Conservation (phyloP, 1,139 yeast species). For the Yamadazyma diddensiae region DNA sequence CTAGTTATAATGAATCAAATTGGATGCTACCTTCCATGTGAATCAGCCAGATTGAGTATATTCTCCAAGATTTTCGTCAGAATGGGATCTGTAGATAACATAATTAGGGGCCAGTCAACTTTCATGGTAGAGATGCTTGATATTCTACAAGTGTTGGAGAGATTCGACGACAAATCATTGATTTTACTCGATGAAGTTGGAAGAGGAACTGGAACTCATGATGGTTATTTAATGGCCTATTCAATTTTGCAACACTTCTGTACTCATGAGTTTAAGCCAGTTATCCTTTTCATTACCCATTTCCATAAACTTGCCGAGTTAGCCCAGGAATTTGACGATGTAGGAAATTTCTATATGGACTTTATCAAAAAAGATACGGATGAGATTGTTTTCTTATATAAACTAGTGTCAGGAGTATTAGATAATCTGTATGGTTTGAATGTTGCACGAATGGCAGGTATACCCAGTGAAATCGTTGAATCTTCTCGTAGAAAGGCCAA, state of each 20-base stretch:
- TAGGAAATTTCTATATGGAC: slow-evolving; percentile 75
- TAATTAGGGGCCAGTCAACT: slow-evolving; percentile 67
- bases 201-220: slow-evolving; percentile 82
- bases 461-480: slow-evolving; percentile 49
- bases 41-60: slow-evolving; percentile 49
- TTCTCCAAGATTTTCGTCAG: slow-evolving; percentile 56
- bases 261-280: slow-evolving; percentile 41
- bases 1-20: slow-evolving; percentile 86
- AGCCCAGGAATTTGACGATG: slow-evolving; percentile 36
- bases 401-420: slow-evolving; percentile 56
- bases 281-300: slow-evolving; percentile 82
- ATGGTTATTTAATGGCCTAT: slow-evolving; percentile 86
- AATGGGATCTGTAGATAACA: slow-evolving; percentile 76
- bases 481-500: slow-evolving; percentile 50
- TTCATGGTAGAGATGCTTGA: slow-evolving; percentile 75
- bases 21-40: slow-evolving; percentile 82
- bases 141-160: slow-evolving; percentile 52
- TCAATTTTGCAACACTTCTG: slow-evolving; percentile 68
- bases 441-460: slow-evolving; percentile 70
- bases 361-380: slow-evolving; percentile 46
- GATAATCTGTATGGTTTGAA: slow-evolving; percentile 73
- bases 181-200: slow-evolving; percentile 86
- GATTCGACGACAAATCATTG: slow-evolving; percentile 47
- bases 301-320: slow-evolving; percentile 69
- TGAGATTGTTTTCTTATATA: slow-evolving; percentile 58